These are phyloP conservation scores for Coleophoma eucalyptorum DNA, from an alignment of 2,329 filamentous ascomycete species.

Conservation along the genomic window DNA sequence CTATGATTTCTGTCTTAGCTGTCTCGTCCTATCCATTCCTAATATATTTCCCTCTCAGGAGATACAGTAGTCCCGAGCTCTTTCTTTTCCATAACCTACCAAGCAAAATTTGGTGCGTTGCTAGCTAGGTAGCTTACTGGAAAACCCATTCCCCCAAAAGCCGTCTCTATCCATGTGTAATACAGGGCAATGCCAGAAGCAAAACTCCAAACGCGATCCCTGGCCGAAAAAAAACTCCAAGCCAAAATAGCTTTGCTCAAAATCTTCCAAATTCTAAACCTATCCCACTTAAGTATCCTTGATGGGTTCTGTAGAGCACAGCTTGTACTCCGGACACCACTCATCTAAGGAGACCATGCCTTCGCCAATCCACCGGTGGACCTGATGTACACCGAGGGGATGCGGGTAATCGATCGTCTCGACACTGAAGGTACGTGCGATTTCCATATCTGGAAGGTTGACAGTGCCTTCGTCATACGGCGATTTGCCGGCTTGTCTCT, in stretches of 20 bases:
- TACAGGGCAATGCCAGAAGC: too few relatives aligned
- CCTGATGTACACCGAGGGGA: slow-evolving; percentile 26
- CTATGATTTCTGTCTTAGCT: too few relatives aligned
- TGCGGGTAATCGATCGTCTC: slow-evolving; percentile 26
- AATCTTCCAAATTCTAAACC: background rate
- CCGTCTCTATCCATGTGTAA: too few relatives aligned
- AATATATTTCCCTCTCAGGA: too few relatives aligned
- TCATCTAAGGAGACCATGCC: slow-evolving; percentile 10
- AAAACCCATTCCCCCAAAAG: too few relatives aligned
- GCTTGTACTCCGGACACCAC: slow-evolving; percentile 22
- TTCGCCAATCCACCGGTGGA: slow-evolving; percentile 18
- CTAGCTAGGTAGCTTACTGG: too few relatives aligned
- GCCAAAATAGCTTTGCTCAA: slow-evolving; percentile 1
- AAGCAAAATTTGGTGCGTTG: too few relatives aligned
- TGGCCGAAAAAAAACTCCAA: too few relatives aligned
- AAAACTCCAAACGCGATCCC: too few relatives aligned
- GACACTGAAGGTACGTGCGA: slow-evolving; percentile 25
- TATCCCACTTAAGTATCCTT: slow-evolving; percentile 1
- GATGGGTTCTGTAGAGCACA: slow-evolving; percentile 12
- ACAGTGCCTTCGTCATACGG: slow-evolving; percentile 16
- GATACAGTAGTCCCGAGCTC: too few relatives aligned
- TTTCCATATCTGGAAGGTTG: slow-evolving; percentile 22
- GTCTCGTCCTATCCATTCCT: too few relatives aligned
- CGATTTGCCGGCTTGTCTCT: slow-evolving; percentile 13
- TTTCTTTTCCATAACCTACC: too few relatives aligned